phyloP scores from a whole-genome alignment of 2,329 filamentous ascomycete genomes.

The Trichoderma breve region DNA sequence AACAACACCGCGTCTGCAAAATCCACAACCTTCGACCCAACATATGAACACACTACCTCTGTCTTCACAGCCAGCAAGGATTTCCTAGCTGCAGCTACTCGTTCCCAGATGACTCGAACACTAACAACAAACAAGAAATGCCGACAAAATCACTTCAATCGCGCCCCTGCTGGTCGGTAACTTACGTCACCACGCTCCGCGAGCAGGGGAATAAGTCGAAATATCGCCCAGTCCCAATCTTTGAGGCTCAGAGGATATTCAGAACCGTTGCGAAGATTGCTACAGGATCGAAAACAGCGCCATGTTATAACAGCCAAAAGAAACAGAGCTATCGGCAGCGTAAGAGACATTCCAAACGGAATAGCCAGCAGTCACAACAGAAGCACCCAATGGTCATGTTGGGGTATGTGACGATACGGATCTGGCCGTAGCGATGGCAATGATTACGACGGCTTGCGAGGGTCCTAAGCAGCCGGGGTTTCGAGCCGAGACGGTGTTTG shows the following conservation, averaged over 20 bases:
- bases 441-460: not conserved
- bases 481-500: fast-evolving
- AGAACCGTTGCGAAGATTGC: not conserved
- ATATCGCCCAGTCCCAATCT: not conserved
- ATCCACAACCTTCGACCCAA: fast-evolving
- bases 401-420: not conserved
- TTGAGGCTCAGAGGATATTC: not conserved
- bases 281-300: not conserved
- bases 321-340: not conserved
- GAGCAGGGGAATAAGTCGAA: not conserved
- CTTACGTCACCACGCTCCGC: not conserved
- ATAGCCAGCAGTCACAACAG: not conserved
- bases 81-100: not conserved
- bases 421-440: not conserved
- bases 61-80: not conserved
- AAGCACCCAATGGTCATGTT: not conserved
- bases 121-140: not conserved
- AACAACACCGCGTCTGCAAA: not conserved
- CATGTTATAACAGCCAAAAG: not conserved
- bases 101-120: not conserved
- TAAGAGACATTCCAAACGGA: not conserved
- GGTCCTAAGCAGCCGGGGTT: no score
- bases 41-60: fast-evolving
- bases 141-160: not conserved
- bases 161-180: not conserved